A percentile compares a stretch with the other conserved stretches of the same genome.
Conservation (phyloP, 2,329 filamentous ascomycete species). For the Pseudogymnoascus sp. region DNA sequence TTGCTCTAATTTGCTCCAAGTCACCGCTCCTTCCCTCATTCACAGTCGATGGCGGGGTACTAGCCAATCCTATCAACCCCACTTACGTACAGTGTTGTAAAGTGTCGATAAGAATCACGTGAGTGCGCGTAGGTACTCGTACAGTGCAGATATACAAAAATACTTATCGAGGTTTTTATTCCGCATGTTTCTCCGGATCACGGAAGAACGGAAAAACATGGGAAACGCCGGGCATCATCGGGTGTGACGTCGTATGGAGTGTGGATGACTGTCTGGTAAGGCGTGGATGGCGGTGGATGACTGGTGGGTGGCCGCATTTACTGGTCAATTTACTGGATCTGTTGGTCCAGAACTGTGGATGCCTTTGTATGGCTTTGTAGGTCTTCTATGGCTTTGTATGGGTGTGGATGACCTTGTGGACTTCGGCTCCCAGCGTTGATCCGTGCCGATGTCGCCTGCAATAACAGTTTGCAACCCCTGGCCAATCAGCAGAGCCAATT, state of each 20-base stretch:
- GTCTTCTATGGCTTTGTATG: too few relatives aligned
- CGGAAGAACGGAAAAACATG: slow-evolving; percentile 4
- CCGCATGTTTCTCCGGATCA: not conserved
- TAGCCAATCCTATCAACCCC: not conserved
- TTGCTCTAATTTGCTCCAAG: not conserved
- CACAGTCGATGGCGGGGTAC: not conserved
- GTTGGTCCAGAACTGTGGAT: not conserved
- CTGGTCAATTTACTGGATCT: not conserved
- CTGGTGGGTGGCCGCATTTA: not conserved
- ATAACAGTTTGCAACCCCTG: not conserved
- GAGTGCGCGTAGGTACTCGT: not conserved
- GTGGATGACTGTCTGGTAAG: not conserved
- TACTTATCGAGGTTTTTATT: not conserved
- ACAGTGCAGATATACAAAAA: not conserved
- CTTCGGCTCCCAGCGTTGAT: not conserved
- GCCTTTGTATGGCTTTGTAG: not conserved
- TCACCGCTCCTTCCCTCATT: not conserved
- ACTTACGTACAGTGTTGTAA: not conserved
- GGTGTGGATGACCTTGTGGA: not conserved
- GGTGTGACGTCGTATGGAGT: not conserved
- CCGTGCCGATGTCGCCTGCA: not conserved
- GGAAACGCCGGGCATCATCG: not conserved
- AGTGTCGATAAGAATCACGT: not conserved
- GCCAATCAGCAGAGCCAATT: not conserved
- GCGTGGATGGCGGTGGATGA: not conserved